Evolutionary conservation across 73 alveolate species (phyloP).

Genomic region (Blepharisma japonicum): DNA sequence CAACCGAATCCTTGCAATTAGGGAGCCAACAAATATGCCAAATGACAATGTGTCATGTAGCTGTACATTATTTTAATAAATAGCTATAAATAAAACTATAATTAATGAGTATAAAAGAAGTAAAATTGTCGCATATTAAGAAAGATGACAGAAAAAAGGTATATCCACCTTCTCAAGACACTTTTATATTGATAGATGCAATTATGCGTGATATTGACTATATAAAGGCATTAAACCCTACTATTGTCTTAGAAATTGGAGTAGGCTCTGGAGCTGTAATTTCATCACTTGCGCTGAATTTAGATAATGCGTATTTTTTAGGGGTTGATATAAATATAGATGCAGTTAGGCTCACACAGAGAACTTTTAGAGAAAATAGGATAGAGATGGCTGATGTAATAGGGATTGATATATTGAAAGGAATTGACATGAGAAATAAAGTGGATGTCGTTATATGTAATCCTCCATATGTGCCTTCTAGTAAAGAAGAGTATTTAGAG

Average conservation of each 20-base stretch:
- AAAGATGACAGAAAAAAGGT: constrained; percentile 27
- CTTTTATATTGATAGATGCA: constrained; percentile 23
- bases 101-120: no score
- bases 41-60: no score
- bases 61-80: no score
- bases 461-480: constrained; percentile 32
- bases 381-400: neutral
- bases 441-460: constrained; percentile 29
- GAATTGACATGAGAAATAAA: neutral
- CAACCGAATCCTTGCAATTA: no score
- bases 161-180: constrained; percentile 32
- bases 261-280: constrained; percentile 28
- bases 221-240: neutral
- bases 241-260: constrained; percentile 19
- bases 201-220: neutral
- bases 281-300: constrained; percentile 11
- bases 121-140: constrained; percentile 8
- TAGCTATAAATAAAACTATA: no score
- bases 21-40: no score
- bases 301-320: neutral
- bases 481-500: neutral
- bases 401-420: neutral
- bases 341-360: neutral
- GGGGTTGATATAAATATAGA: constrained; percentile 29
- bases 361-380: neutral